These are phyloP conservation scores for Aspergillus alliaceus DNA, from an alignment of 2,329 filamentous ascomycete species.

Conservation along the genomic window DNA sequence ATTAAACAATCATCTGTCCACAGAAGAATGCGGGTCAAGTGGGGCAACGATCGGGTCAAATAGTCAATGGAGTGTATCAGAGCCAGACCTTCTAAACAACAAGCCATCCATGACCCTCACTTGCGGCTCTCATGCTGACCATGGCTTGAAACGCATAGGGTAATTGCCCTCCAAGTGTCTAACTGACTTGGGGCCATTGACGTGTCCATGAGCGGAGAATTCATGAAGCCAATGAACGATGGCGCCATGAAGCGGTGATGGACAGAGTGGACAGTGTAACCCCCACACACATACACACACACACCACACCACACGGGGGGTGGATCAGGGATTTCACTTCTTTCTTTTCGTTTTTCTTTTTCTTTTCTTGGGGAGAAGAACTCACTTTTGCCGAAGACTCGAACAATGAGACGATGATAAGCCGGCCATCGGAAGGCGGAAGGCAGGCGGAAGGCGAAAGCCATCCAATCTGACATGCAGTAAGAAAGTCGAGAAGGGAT, in stretches of 20 bases:
- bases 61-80: conserved; percentile 2
- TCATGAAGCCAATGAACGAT: conserved; percentile 21
- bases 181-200: conserved; percentile 24
- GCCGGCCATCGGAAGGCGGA: neutral
- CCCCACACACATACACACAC: no score
- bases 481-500: neutral
- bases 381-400: neutral
- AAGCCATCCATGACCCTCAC: neutral
- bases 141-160: conserved; percentile 11
- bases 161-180: conserved; percentile 6
- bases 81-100: neutral
- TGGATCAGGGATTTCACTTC: neutral
- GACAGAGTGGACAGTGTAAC: conserved; percentile 9
- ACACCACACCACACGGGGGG: no score
- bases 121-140: conserved; percentile 19
- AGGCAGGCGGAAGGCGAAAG: no score
- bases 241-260: conserved; percentile 12
- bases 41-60: conserved; percentile 16
- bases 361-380: neutral
- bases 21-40: conserved; percentile 10
- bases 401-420: neutral
- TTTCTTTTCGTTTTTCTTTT: neutral
- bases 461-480: neutral
- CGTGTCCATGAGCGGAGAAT: conserved; percentile 25
- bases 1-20: conserved; percentile 1